Percentiles rank a stretch among this genome's conserved stretches.
Evolutionary conservation across 164 flowering plant species (phyloP).

Genomic region (Umbilicus rupestris): DNA sequence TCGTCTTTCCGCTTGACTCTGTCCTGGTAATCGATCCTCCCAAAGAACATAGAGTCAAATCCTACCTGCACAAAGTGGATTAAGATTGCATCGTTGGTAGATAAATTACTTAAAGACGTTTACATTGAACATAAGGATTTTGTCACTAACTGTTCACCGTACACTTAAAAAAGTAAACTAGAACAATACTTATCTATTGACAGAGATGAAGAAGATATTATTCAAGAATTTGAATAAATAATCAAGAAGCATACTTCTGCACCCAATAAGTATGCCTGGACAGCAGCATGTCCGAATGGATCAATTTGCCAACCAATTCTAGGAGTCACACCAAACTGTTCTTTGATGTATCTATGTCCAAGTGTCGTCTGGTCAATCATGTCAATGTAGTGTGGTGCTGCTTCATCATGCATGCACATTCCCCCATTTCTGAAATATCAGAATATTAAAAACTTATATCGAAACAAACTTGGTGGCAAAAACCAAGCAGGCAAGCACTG

Average conservation of each 20-base stretch:
- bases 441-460: not conserved
- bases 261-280: slow-evolving; percentile 83
- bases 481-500: not conserved
- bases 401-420: slow-evolving; percentile 93
- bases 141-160: too few species aligned
- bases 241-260: slow-evolving; percentile 22
- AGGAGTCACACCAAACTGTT: slow-evolving; percentile 55
- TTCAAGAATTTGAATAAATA: not conserved
- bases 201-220: not conserved
- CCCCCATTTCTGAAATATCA: slow-evolving; percentile 60
- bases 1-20: slow-evolving; percentile 31
- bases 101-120: not conserved
- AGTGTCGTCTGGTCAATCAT: slow-evolving; percentile 94
- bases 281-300: slow-evolving; percentile 95
- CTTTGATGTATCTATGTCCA: slow-evolving; percentile 62
- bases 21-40: slow-evolving; percentile 45
- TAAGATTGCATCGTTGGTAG: not conserved
- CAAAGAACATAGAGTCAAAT: slow-evolving; percentile 49
- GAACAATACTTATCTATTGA: not conserved
- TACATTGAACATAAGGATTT: not conserved
- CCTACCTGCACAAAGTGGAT: slow-evolving; percentile 44
- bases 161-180: not conserved
- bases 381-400: slow-evolving; percentile 77
- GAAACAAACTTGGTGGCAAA: not conserved
- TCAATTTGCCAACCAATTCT: slow-evolving; percentile 95